Percentiles rank a stretch among this genome's conserved stretches.
These are phyloP conservation scores for Quambalaria eucalypti DNA, from an alignment of 1,284 basidiomycete species.

Conservation along the genomic window DNA sequence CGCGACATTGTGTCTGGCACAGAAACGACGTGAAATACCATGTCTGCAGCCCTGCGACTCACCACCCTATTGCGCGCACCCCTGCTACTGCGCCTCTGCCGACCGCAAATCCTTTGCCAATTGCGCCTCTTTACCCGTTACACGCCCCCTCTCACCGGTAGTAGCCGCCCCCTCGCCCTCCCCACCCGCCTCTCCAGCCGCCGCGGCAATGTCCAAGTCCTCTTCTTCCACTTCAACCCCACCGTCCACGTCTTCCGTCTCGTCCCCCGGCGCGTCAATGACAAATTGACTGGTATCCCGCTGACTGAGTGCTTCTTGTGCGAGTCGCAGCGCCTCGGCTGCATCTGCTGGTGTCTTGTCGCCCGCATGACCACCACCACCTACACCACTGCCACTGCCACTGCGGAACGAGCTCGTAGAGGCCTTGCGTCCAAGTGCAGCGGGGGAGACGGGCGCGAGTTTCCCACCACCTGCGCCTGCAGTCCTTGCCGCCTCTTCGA, in stretches of 20 bases:
- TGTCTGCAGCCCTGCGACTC: too few species aligned
- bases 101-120: not conserved
- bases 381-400: too few species aligned
- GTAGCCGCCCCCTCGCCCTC: not conserved
- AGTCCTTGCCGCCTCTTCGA: not conserved
- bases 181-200: not conserved
- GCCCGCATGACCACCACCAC: too few species aligned
- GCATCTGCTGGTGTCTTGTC: too few species aligned
- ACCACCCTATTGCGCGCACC: too few species aligned
- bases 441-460: not conserved
- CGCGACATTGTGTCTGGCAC: too few species aligned
- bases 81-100: conserved; percentile 1
- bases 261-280: conserved; percentile 11
- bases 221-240: conserved; percentile 5
- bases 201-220: conserved; percentile 2
- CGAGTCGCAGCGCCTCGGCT: conserved; percentile 1
- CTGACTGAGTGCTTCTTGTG: conserved; percentile 3
- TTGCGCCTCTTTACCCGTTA: conserved; percentile 1
- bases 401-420: not conserved
- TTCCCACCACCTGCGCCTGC: not conserved
- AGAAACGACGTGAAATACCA: too few species aligned
- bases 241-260: conserved; percentile 2
- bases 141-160: not conserved
- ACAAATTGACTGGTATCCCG: conserved; percentile 4
- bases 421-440: not conserved